Conservation (phyloP, 768 basidiomycete genomes). For the Cyathus striatus region DNA sequence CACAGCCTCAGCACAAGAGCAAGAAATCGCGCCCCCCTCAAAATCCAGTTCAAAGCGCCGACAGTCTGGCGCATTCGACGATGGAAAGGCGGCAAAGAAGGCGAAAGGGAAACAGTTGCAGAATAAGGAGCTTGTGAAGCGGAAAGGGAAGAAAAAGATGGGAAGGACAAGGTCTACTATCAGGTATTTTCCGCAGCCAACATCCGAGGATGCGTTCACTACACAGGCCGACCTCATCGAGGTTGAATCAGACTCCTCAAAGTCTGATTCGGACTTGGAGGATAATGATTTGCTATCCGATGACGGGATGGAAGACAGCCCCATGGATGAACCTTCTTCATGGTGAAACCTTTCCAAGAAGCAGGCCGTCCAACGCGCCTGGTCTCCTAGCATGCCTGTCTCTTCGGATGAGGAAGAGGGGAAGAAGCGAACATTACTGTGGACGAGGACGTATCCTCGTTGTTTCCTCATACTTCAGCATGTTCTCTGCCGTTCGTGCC, state of each 20-base stretch:
- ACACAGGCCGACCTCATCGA: constrained; percentile 31
- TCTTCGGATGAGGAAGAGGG: constrained; percentile 44
- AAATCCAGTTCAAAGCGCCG: constrained; percentile 38
- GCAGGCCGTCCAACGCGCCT: constrained; percentile 29
- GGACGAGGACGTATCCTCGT: constrained; percentile 8
- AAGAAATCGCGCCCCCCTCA: constrained; percentile 3
- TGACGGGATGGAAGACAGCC: constrained; percentile 7
- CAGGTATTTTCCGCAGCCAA: constrained; percentile 26
- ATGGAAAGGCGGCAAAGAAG: not conserved
- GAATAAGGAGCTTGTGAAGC: not conserved
- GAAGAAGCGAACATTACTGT: constrained; percentile 11
- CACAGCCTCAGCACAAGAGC: constrained; percentile 2
- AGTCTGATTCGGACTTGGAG: constrained; percentile 14
- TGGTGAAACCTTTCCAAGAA: constrained; percentile 9
- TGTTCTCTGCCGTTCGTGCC: too few species aligned
- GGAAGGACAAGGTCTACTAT: not conserved
- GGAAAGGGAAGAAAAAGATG: constrained; percentile 15
- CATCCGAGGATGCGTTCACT: constrained; percentile 21
- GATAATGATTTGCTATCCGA: not conserved
- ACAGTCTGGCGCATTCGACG: constrained; percentile 10
- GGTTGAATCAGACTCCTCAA: constrained; percentile 32
- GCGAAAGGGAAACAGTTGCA: not conserved
- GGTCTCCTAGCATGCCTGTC: constrained; percentile 56
- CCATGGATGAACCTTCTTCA: too few species aligned
- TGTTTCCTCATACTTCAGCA: not conserved